Evolutionary conservation across 2,329 filamentous ascomycete genomes (phyloP), one percentile per base, ranked within the genome.

Genomic region (Aureobasidium melanogenum): DNA sequence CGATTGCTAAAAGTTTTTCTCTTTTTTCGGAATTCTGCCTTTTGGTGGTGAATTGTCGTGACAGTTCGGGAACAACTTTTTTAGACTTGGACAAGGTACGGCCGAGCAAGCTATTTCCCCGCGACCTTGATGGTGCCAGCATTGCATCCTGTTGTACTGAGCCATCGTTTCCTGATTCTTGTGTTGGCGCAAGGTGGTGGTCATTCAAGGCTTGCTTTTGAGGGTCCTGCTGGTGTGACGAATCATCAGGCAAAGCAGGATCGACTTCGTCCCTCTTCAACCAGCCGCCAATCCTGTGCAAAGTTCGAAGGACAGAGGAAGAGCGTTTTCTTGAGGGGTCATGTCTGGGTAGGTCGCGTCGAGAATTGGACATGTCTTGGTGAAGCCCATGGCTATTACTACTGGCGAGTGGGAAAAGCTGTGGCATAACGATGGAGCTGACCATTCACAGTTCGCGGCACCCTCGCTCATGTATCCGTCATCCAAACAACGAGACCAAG

Each of bases 1-100:
- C 78, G 44, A 85, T 79, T 47, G 88, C 85, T 63, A 87, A 79
- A 59, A 96, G 79, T 68, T 85, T 87, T 67, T 88, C 84, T 67
- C 91, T 83, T 64, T 84, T 82, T 74, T 96, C 92, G 30, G 90
- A 93, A 71, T 88, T 83, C 72, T 93, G 90, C 68, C 91, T 84
- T 73, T 86, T 88, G 75, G 95, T 91, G 0, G 90, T 95, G 67
- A 87, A 84, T 5, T 86, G 79, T 52, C 90, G 84, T 41, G 91
- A 89, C 39, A 96, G 76, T 17, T 88, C 87, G 19, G 91, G 88
- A 17, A 92, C 84, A n/a, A 91, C 89, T 69, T 81, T 85, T 66
- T 84, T 72, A 15, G 70, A 70, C 46, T 59, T 59, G 43, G 56
- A 59, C 32, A 59, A 41, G 26, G 56, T 59, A 44, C 56, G 56